Base-by-base conservation (phyloP, 2,329 filamentous ascomycete genomes). In the Ophiostoma quercus region DNA sequence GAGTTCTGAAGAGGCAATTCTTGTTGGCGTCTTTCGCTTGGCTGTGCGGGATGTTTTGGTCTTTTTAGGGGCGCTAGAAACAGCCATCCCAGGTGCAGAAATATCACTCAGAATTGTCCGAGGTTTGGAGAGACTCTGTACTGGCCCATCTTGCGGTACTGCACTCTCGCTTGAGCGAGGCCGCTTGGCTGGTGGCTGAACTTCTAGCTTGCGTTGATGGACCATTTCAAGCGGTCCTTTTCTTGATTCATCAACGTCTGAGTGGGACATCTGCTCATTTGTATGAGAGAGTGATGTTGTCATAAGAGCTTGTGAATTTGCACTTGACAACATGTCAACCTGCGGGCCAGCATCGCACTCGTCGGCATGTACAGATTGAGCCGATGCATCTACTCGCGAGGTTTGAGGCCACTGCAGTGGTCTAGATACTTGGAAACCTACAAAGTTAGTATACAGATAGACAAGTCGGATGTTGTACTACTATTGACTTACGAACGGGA, bases 121-220 rank as follows among this genome's bases (percentile, higher is more conserved):
- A 62, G 25, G 22, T 32, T 62, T 3, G 25, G 22, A 32, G 14
- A 19, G 9, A 62, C 3, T 19, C 25, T 22, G 60, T 14, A 16
- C 29, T 37, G 60, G 29, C 19, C 2, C 32, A 37, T 63, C 32
- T n/a, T 65, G 60, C 5, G 29, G 29, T n/a, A 34, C 3, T 19
- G 29, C 16, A 1, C 12, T 25, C 34, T n/a, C 8, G 11, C 4
- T 25, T 1, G 37, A 14, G 22, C 65, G 22, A 11, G 37, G 37
- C 12, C 22, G n/a, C 16, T 32, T 66, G 3, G 65, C n/a, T 22
- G 65, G 65, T 8, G 65, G 37, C 65, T 66, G 19, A 9, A 66
- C 66, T 66, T 43, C 32, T 19, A 32, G 68, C 25, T n/a, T 54
- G 41, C 22, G 47, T n/a, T 39, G 60, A 22, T 63, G 29, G 29